Conservation (phyloP, 208 protist species). For the Acanthamoeba sp. region DNA sequence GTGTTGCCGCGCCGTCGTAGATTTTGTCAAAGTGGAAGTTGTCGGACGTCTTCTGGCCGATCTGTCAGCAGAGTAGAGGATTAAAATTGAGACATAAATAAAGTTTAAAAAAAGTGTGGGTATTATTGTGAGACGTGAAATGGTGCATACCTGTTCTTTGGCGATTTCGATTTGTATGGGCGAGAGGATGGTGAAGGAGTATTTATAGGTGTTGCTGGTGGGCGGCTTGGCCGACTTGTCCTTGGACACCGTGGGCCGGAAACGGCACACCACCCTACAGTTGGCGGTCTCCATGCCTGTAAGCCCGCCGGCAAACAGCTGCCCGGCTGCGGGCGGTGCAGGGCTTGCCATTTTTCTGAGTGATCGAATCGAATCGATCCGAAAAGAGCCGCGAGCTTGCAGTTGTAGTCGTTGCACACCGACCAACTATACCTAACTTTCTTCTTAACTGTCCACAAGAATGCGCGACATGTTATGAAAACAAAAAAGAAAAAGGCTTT, state of each 20-base stretch:
- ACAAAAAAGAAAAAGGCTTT: neutral
- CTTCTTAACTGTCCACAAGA: neutral
- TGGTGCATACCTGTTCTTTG: slow-evolving; percentile 36
- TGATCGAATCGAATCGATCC: neutral
- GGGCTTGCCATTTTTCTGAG: neutral
- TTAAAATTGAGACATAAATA: neutral
- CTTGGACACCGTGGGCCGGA: slow-evolving; percentile 20
- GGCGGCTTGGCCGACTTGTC: slow-evolving; percentile 5
- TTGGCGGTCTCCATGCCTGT: slow-evolving; percentile 42
- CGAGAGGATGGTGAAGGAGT: slow-evolving; percentile 25
- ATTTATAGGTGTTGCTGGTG: neutral
- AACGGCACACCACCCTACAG: slow-evolving; percentile 41
- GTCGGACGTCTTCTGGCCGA: slow-evolving; percentile 4
- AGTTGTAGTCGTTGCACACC: neutral
- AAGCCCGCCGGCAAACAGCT: slow-evolving; percentile 28
- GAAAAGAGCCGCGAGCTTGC: neutral
- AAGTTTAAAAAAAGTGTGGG: neutral
- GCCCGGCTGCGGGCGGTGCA: neutral
- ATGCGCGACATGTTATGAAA: neutral
- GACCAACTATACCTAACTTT: neutral
- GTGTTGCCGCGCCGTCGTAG: slow-evolving; percentile 20
- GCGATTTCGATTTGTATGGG: slow-evolving; percentile 48
- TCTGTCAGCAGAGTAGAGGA: neutral
- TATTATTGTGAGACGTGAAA: too few species aligned
- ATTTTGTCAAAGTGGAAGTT: slow-evolving; percentile 49